Conservation (phyloP, 2,329 filamentous ascomycete species). For the Diaporthe ampelina region DNA sequence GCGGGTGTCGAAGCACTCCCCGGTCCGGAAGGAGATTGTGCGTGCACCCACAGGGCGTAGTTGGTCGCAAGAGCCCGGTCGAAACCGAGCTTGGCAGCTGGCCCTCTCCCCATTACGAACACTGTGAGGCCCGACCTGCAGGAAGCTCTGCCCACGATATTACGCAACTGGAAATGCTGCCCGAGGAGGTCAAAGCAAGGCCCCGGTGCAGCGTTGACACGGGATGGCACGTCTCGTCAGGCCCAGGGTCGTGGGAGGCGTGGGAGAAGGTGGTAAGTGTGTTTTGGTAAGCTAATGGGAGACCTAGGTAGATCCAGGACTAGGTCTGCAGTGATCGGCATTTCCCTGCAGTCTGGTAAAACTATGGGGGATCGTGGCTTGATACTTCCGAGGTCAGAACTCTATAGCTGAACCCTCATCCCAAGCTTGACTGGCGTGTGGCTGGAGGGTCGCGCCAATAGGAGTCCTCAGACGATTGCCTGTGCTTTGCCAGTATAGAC, state of each 20-base stretch:
- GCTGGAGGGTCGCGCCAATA: not conserved
- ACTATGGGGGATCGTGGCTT: conserved; percentile 1
- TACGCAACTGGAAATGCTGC: not conserved
- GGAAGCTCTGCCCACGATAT: not conserved
- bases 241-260: not conserved
- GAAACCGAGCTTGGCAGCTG: not conserved
- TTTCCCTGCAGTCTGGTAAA: not conserved
- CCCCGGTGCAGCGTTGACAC: not conserved
- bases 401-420: not conserved
- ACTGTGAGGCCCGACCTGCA: not conserved
- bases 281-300: not conserved
- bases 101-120: not conserved
- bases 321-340: not conserved
- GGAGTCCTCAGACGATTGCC: not conserved
- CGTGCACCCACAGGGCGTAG: not conserved
- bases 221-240: not conserved
- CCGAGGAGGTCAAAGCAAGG: conserved; percentile 3
- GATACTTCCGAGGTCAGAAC: conserved; percentile 9
- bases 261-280: not conserved
- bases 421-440: not conserved
- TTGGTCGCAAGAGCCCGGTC: not conserved
- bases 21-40: not conserved
- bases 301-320: not conserved
- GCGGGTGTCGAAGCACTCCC: not conserved
- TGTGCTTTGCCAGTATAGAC: not conserved